Evolutionary conservation across 306 rosid species (phyloP), one percentile per base, ranked within the genome.

Genomic region (Fragaria iinumae): DNA sequence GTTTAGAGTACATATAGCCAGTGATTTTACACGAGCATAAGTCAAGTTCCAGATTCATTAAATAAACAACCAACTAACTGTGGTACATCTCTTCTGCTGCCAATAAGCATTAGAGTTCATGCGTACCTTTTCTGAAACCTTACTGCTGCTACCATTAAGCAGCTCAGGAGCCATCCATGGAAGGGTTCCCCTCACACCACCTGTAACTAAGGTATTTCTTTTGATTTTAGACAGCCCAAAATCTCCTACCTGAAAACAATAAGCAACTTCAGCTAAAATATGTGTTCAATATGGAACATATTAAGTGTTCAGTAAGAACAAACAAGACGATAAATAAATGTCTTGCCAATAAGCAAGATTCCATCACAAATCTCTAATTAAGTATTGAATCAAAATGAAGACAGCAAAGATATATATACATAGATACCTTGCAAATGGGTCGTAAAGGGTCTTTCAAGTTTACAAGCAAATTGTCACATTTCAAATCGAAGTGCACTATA

Each of bases 141-240:
- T 93, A 84, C 86, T 93, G 80, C 97, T 93, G 82, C 94, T 85
- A 70, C 97, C 97, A 78, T 89, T 93, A 74, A 93, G 91, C 45
- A 93, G 84, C 72, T 90, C 97, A 55, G 97, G 96, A 72, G 97
- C 97, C 97, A 93, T 93, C 97, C 97, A 93, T 50, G 97, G 97
- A 12, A 93, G 88, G 59, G 97, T 93, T 21, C 97, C 97, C 56
- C 97, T 81, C 65, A 93, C 96, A 57, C 97, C 97, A 79, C 87
- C 97, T 29, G 97, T 87, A 75, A 93, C 97, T 78, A 93, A 83
- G 71, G 97, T 93, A 77, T 90, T 90, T 74, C 92, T 80, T 79
- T 90, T 93, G 69, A 93, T 90, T 86, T 93, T 93, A 64, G 97
- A 93, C 88, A 93, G 88, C 71, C 97, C 97, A 88, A 93, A 90